Conservation (phyloP, 352 stramenopile species). For the Pythium brachiatum region DNA sequence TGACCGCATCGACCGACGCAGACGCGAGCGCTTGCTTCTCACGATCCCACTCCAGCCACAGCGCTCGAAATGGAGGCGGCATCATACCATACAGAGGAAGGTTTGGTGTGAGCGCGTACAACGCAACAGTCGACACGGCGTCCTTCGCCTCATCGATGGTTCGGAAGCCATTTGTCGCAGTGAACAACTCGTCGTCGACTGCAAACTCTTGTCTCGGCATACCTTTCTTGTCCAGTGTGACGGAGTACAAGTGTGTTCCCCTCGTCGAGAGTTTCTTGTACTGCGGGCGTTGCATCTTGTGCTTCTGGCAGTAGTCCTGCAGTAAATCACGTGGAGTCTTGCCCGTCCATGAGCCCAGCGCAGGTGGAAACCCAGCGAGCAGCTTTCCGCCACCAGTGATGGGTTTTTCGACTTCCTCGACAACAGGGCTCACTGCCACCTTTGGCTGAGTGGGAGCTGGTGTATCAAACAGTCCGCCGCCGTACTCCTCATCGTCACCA, state of each 20-base stretch:
- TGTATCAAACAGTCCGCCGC: constrained; percentile 24
- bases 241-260: constrained; percentile 45
- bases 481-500: constrained; percentile 18
- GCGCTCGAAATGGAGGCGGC: constrained; percentile 78
- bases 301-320: constrained; percentile 87
- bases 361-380: constrained; percentile 3
- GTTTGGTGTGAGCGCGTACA: constrained; percentile 86
- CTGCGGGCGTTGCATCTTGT: constrained; percentile 74
- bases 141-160: constrained; percentile 77
- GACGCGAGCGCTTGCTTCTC: constrained; percentile 37
- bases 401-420: not conserved
- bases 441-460: constrained; percentile 22
- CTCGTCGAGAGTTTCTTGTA: constrained; percentile 50
- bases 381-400: constrained; percentile 7
- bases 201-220: constrained; percentile 29
- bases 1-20: constrained; percentile 34
- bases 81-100: constrained; percentile 89
- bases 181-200: constrained; percentile 38
- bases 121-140: constrained; percentile 67
- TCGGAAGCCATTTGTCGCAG: constrained; percentile 42
- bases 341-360: constrained; percentile 47
- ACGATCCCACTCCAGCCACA: constrained; percentile 82
- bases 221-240: constrained; percentile 38
- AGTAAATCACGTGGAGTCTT: constrained; percentile 88
- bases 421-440: constrained; percentile 10